Conservation (phyloP, 2,329 filamentous ascomycete species). For the Colletotrichum costaricense region DNA sequence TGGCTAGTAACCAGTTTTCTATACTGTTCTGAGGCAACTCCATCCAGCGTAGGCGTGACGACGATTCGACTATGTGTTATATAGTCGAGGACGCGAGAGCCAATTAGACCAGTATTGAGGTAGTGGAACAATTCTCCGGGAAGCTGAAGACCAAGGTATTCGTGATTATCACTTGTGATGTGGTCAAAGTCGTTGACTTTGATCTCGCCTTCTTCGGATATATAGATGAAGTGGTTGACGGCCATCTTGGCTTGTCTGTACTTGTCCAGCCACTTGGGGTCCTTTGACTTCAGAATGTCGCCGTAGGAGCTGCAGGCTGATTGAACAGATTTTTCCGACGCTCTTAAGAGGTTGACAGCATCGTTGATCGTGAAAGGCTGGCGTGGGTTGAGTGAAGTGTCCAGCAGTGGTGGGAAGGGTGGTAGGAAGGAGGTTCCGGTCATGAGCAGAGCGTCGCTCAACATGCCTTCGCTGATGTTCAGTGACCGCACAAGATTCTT, state of each 20-base stretch:
- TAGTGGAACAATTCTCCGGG: slow-evolving; percentile 94
- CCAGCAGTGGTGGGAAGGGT: slow-evolving; percentile 81
- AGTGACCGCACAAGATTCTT: slow-evolving; percentile 77
- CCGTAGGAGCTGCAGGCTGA: slow-evolving; percentile 81
- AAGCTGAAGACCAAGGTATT: slow-evolving; percentile 89
- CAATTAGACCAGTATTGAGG: slow-evolving; percentile 83
- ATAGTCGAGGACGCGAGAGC: slow-evolving; percentile 82
- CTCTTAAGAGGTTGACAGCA: slow-evolving; percentile 81
- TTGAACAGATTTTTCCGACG: slow-evolving; percentile 76
- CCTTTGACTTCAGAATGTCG: slow-evolving; percentile 79
- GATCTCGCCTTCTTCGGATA: slow-evolving; percentile 81
- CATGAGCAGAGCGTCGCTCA: slow-evolving; percentile 86
- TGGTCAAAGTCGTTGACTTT: slow-evolving; percentile 78
- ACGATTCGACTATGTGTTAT: slow-evolving; percentile 83
- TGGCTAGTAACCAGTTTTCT: slow-evolving; percentile 80
- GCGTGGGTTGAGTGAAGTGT: slow-evolving; percentile 63
- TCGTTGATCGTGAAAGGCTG: slow-evolving; percentile 75
- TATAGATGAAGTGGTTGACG: slow-evolving; percentile 87
- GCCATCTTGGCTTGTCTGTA: slow-evolving; percentile 88
- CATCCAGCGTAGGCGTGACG: slow-evolving; percentile 86
- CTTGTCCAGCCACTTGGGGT: slow-evolving; percentile 83
- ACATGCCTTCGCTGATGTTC: slow-evolving; percentile 74
- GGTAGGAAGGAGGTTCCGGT: slow-evolving; percentile 84
- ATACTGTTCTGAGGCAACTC: slow-evolving; percentile 83
- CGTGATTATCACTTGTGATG: slow-evolving; percentile 85